These are phyloP conservation scores for Lignosus rhinocerotis DNA, from an alignment of 1,284 basidiomycete species.

Conservation along the genomic window DNA sequence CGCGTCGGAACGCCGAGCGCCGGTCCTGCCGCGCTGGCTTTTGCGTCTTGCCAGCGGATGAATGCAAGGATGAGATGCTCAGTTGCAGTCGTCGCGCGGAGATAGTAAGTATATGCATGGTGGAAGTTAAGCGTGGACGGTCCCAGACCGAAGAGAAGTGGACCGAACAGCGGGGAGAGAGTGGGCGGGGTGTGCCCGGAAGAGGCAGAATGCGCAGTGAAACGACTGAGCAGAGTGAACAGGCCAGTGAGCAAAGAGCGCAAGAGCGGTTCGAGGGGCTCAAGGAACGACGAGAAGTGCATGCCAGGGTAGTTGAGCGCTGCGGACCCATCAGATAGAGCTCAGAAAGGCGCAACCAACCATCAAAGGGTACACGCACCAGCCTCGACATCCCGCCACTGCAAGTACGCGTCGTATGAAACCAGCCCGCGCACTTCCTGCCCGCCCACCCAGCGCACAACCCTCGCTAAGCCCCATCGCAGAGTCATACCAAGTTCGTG, in stretches of 20 bases:
- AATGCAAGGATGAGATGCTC: conserved; percentile 87
- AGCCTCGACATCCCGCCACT: conserved; percentile 77
- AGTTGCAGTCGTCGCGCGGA: conserved; percentile 79
- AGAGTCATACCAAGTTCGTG: conserved; percentile 86
- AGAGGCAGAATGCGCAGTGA: conserved; percentile 76
- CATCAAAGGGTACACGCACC: conserved; percentile 46
- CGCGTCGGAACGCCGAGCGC: conserved; percentile 71
- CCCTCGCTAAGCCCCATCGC: conserved; percentile 80
- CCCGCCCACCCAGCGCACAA: conserved; percentile 64
- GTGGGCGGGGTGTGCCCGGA: conserved; percentile 86
- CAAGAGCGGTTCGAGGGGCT: conserved; percentile 52
- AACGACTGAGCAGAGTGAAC: conserved; percentile 73
- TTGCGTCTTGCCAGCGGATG: conserved; percentile 72
- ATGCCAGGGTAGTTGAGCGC: conserved; percentile 67
- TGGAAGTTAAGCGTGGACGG: conserved; percentile 67
- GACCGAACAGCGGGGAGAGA: conserved; percentile 86
- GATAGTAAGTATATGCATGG: conserved; percentile 77
- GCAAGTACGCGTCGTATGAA: conserved; percentile 76
- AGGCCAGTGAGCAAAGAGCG: conserved; percentile 65
- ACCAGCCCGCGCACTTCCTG: conserved; percentile 72
- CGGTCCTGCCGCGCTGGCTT: conserved; percentile 36
- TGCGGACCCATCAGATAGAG: conserved; percentile 28
- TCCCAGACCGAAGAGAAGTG: conserved; percentile 79
- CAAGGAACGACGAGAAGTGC: conserved; percentile 66
- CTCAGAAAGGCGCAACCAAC: conserved; percentile 17